These are phyloP conservation scores for Cetraspora pellucida DNA, from an alignment of 192 early-diverging fungal species.

Conservation along the genomic window DNA sequence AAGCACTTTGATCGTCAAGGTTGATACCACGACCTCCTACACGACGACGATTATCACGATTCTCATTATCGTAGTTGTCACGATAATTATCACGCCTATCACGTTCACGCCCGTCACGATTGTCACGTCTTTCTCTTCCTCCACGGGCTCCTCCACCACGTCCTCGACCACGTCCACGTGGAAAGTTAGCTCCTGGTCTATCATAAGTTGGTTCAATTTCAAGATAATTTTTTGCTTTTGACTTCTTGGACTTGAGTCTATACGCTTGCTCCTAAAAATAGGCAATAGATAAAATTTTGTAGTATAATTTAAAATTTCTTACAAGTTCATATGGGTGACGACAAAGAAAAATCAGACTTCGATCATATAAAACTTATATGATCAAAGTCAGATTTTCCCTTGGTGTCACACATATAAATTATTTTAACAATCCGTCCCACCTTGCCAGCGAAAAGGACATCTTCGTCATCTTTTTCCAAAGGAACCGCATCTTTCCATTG, in stretches of 20 bases:
- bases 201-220: conserved; percentile 85
- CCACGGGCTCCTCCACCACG: conserved; percentile 46
- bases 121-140: neutral
- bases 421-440: conserved; percentile 40
- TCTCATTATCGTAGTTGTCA: conserved; percentile 41
- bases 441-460: conserved; percentile 71
- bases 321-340: too few relatives aligned
- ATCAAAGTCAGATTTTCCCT: too few relatives aligned
- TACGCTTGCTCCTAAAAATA: conserved; percentile 29
- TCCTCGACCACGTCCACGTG: conserved; percentile 50
- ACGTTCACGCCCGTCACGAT: conserved; percentile 43
- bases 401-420: too few relatives aligned
- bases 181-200: conserved; percentile 64
- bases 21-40: conserved; percentile 60
- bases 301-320: neutral
- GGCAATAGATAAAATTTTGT: neutral
- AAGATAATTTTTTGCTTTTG: conserved; percentile 75
- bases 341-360: too few relatives aligned
- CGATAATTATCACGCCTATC: conserved; percentile 51
- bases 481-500: conserved; percentile 81
- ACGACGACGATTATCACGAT: conserved; percentile 52
- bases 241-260: conserved; percentile 54
- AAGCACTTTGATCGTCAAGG: conserved; percentile 68
- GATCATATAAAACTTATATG: too few relatives aligned
- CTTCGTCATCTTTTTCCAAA: conserved; percentile 72